Evolutionary conservation across 257 asterid genomes (phyloP), one percentile per base, ranked within the genome.

Genomic region (Haberlea rhodopensis): DNA sequence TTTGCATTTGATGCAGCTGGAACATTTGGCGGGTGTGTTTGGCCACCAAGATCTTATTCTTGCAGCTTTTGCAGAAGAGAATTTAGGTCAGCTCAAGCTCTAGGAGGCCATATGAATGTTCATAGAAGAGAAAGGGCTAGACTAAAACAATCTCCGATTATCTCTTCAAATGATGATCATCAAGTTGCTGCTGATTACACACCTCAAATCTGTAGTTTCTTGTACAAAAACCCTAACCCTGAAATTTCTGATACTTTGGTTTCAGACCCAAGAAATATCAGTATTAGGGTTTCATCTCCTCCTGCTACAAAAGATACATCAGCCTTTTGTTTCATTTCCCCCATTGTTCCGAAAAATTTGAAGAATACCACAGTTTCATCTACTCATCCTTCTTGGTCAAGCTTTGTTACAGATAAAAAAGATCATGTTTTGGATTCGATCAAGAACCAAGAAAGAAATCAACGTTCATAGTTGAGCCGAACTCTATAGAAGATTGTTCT

Each of bases 31-130:
- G 96, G 95, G 5, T 89, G 90, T 9, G 79, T 84, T 55, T 91
- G 98, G 98, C 98, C 98, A 4, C 98, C 98, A 15, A 82, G 98
- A 82, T 91, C 90, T 66, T 91, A 91, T 46, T 73, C 95, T 63
- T 91, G 98, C 76, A 87, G 81, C 77, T 91, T 91, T 58, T 91
- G 98, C 71, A 63, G 84, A 67, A 75, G 96, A 34, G 98, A 91
- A 66, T 91, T 91, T 51, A 78, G 91, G 82, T 91, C 98, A 19
- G 98, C 98, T 65, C 98, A 91, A 75, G 98, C 98, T 71, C 62
- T 91, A 8, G 98, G 98, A 0, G 98, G 98, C 16, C 98, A 91
- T 45, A 91, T 91, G 98, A 91, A 91, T 71, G 96, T 91, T 56
- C 98, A 91, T 55, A 73, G 98, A 23, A 75, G 96, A 43, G 98